Base-by-base conservation (phyloP, 176 grass and related monocot genomes). In the Pontederia crassipes region DNA sequence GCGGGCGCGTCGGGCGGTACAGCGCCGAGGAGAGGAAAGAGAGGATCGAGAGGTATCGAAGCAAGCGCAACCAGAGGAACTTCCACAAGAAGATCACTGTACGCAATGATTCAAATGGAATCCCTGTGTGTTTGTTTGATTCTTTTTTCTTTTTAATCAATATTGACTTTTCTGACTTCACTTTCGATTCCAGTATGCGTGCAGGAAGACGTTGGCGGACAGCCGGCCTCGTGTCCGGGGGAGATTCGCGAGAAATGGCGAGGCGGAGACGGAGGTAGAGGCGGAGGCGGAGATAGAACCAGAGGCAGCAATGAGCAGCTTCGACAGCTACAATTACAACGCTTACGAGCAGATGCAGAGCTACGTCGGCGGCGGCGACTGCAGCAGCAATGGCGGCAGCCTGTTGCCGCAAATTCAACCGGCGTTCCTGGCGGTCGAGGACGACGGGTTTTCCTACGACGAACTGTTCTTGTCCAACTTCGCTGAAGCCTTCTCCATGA, bases 51-150 rank as follows among this genome's bases (percentile, higher is more conserved):
- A 72, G 81, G 32, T 97, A 97, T 49, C 92, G 87, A 16, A 73
- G 54, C 67, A 97, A 97, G 81, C 81, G 92, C n/a, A 81, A 83
- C 16, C 84, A 82, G 24, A 82, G 87, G 74, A 97, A 91, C 63
- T 97, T 91, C 76, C 81, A 91, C 65, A 90, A 82, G 58, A 97
- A 97, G 80, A 97, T 97, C 64, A 91, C 87, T 16, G 92, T 90
- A 55, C 17, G 20, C 20, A 24, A 0, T 24, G 20, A 24, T 24
- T 24, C 20, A 24, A 24, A 24, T 24, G 20, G 20, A 24, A 24
- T 24, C 20, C 20, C 1, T 24, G 20, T 24, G 20, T 24, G 20
- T 24, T 24, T 24, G 20, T 24, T 24, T 24, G 20, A 24, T 24
- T 24, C 91, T 24, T 24, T 24, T 24, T 24, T 24, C 20, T 24